phyloP scores from a whole-genome alignment of 2,329 filamentous ascomycete genomes.

The Ramichloridium luteum region DNA sequence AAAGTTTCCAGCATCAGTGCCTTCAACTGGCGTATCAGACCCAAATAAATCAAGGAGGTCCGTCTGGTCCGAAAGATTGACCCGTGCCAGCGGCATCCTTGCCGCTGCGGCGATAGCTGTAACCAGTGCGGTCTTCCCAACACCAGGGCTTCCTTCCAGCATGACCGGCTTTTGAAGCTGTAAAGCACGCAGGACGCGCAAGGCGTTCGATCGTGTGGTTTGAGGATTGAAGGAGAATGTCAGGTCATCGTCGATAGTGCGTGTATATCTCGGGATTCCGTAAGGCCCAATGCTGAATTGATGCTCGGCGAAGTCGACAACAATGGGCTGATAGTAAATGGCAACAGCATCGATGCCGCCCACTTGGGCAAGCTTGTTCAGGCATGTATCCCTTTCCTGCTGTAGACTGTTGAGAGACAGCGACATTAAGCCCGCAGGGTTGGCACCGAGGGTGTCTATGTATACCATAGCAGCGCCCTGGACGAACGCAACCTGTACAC shows the following conservation, averaged over 20 bases:
- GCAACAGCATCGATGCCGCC: conserved; percentile 49
- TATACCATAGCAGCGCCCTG: conserved; percentile 94
- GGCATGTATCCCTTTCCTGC: conserved; percentile 58
- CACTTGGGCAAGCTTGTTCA: conserved; percentile 58
- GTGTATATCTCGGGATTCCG: conserved; percentile 37
- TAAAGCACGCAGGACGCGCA: conserved; percentile 79
- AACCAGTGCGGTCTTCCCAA: conserved; percentile 92
- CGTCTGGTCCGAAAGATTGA: conserved; percentile 96
- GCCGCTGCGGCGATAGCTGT: conserved; percentile 69
- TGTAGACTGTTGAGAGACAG: conserved; percentile 57
- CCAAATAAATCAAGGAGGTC: conserved; percentile 96
- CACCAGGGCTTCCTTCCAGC: conserved; percentile 91
- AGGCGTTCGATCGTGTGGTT: conserved; percentile 79
- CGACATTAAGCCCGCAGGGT: conserved; percentile 76
- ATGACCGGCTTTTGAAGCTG: conserved; percentile 85
- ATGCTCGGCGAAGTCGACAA: conserved; percentile 43
- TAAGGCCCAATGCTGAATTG: conserved; percentile 64
- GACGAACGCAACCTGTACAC: conserved; percentile 36
- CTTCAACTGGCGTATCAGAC: conserved; percentile 89
- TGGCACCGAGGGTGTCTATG: conserved; percentile 87
- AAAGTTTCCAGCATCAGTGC: conserved; percentile 80
- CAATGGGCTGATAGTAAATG: conserved; percentile 53
- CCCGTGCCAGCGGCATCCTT: conserved; percentile 73
- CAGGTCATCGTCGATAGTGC: conserved; percentile 28
- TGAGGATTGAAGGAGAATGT: conserved; percentile 75